Base-by-base conservation (phyloP, 2,329 filamentous ascomycete genomes). In the Ceratocystis huliohia region DNA sequence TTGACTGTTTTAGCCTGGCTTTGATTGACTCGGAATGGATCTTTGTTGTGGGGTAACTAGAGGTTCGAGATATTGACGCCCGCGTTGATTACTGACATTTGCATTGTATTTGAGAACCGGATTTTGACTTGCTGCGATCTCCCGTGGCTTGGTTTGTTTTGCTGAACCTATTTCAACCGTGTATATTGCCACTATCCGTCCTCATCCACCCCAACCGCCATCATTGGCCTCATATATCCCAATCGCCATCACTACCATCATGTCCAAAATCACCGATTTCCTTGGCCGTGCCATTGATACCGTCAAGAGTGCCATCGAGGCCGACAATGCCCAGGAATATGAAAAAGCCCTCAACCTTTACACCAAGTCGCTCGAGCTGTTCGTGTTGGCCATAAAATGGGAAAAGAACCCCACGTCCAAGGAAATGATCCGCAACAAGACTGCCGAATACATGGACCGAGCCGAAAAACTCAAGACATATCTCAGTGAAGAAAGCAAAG, bases 301-400 rank as follows among this genome's bases (percentile, higher is more conserved):
- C 76, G 93, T 99, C 73, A 96, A 96, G 78, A 95, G 96, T 78
- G 94, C 94, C 71, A 97, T 99, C 79, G 92, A 96, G 75, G 87
- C 89, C 72, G 94, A 99, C 80, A 96, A 93, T 71, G 88, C 89
- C 59, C 92, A 91, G 75, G 91, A 97, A 75, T 99, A 99, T 78
- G 91, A 96, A 73, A 93, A 95, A 77, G 94, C 94, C 66, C 97
- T 97, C 76, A 89, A 96, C 74, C 83, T 88, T 69, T 99, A 99
- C 84, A 96, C 96, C 80, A 87, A 91, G 71, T 88, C 93, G 64
- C 88, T 99, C 72, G 93, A 99, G 78, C 85, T 97, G 67, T 99
- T 97, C 81, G 96, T 99, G 89, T 88, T 97, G 69, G 94, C 94
- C 44, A 83, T 99, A 68, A 99, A 99, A 81, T 99, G 93, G 93